phyloP scores from a whole-genome alignment of 2,329 filamentous ascomycete genomes.

The Aspergillus pseudotamarii region DNA sequence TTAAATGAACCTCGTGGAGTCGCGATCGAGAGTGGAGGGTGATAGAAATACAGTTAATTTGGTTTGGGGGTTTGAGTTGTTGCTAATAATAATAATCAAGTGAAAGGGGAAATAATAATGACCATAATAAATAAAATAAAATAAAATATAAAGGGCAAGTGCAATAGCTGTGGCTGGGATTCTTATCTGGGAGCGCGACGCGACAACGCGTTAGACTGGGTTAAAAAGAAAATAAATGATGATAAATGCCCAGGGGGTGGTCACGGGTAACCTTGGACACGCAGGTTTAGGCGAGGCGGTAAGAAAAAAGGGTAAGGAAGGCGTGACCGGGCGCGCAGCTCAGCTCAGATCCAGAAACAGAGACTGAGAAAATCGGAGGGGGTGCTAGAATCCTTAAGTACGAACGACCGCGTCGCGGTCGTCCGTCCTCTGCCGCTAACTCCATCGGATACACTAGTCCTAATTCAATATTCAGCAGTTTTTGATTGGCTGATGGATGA shows the following conservation, averaged over 20 bases:
- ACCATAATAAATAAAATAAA: conserved; percentile 12
- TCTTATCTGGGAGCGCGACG: conserved; percentile 23
- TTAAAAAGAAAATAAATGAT: conserved; percentile 10
- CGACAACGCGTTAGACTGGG: conserved; percentile 25
- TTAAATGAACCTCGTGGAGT: background rate
- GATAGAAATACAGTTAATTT: conserved; percentile 9
- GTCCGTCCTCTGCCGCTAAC: conserved; percentile 39
- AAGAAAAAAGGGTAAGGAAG: conserved; percentile 18
- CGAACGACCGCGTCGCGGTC: conserved; percentile 37
- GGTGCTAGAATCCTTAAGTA: conserved; percentile 48
- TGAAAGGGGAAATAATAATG: conserved; percentile 9
- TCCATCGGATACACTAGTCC: conserved; percentile 39
- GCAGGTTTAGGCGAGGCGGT: conserved; percentile 16
- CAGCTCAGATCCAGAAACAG: conserved; percentile 41
- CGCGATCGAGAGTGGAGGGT: background rate
- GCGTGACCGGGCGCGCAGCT: conserved; percentile 28
- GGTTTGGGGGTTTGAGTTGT: conserved; percentile 13
- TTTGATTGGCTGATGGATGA: conserved; percentile 35
- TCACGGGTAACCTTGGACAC: conserved; percentile 11
- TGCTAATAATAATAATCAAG: conserved; percentile 17
- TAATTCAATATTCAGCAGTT: conserved; percentile 31
- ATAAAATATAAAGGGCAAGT: conserved; percentile 16
- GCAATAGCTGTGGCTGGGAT: conserved; percentile 24
- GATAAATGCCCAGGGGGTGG: conserved; percentile 1
- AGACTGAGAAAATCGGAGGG: conserved; percentile 41